Conservation (phyloP, 495 filamentous ascomycete species). For the Neurospora sp. region DNA sequence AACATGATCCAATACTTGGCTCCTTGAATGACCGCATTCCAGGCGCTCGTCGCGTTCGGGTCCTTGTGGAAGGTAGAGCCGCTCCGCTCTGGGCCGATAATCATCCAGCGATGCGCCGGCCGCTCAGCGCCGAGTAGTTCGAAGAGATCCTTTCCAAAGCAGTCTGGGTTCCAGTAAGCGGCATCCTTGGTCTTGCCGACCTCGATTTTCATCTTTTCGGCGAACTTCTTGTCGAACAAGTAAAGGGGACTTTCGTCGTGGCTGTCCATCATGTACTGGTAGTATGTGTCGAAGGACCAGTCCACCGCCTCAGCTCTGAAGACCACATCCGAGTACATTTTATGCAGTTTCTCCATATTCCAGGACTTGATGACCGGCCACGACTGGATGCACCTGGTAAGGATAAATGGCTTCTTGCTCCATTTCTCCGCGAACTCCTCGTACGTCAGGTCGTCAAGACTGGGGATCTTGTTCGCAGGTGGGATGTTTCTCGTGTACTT, state of each 20-base stretch:
- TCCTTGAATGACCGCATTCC: slow-evolving; percentile 89
- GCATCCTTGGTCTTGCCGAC: slow-evolving; percentile 46
- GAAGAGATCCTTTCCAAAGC: slow-evolving; percentile 86
- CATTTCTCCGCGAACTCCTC: slow-evolving; percentile 67
- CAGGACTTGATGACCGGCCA: slow-evolving; percentile 77
- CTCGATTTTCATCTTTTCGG: slow-evolving; percentile 70
- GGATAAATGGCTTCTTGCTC: slow-evolving; percentile 77
- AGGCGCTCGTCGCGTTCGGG: slow-evolving; percentile 63
- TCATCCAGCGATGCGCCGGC: slow-evolving; percentile 87
- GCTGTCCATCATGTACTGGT: slow-evolving; percentile 73
- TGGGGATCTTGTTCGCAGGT: slow-evolving; percentile 56
- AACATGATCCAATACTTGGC: slow-evolving; percentile 97
- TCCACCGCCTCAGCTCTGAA: slow-evolving; percentile 94
- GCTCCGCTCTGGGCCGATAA: slow-evolving; percentile 79
- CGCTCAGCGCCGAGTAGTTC: slow-evolving; percentile 67
- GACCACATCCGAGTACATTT: slow-evolving; percentile 50
- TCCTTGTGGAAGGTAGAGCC: slow-evolving; percentile 95
- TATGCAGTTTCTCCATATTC: slow-evolving; percentile 54
- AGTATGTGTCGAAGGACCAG: slow-evolving; percentile 74
- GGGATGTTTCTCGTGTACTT: slow-evolving; percentile 67
- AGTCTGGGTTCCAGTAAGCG: slow-evolving; percentile 74
- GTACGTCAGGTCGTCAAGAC: slow-evolving; percentile 55
- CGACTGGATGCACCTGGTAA: slow-evolving; percentile 69
- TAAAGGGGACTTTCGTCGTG: slow-evolving; percentile 86
- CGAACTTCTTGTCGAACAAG: slow-evolving; percentile 81